A percentile compares a stretch with the other conserved stretches of the same genome.
Conservation (phyloP, 2,329 filamentous ascomycete species). For the Ramularia endophylla region DNA sequence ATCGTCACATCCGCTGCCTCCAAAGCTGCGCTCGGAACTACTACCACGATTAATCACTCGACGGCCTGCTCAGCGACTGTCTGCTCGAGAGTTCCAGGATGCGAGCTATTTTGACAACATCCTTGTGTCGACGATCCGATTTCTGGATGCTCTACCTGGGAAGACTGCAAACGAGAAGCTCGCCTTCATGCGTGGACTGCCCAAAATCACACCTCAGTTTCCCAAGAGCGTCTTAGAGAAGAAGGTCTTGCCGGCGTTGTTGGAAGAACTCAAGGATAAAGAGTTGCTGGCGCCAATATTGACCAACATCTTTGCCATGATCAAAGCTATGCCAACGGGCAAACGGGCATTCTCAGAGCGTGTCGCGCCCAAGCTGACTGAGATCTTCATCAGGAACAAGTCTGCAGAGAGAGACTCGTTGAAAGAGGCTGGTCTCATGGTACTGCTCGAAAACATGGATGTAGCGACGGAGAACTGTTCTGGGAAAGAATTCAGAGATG, state of each 20-base stretch:
- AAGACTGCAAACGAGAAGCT: constrained; percentile 90
- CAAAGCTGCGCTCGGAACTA: constrained; percentile 67
- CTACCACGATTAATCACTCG: constrained; percentile 82
- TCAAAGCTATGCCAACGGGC: constrained; percentile 69
- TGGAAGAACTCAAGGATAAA: constrained; percentile 91
- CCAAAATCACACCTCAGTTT: constrained; percentile 83
- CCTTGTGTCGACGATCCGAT: constrained; percentile 90
- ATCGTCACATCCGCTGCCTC: constrained; percentile 70
- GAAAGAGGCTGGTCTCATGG: constrained; percentile 85
- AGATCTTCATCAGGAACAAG: constrained; percentile 65
- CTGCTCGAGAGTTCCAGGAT: constrained; percentile 85
- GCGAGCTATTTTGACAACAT: constrained; percentile 97
- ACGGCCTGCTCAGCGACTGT: constrained; percentile 79
- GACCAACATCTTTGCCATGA: constrained; percentile 87
- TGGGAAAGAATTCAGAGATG: constrained; percentile 92
- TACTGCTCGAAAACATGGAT: constrained; percentile 77
- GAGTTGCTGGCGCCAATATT: constrained; percentile 80
- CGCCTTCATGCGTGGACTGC: constrained; percentile 82
- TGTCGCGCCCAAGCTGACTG: constrained; percentile 76
- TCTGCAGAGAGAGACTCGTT: constrained; percentile 68
- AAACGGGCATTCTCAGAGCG: constrained; percentile 76
- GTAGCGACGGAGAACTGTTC: constrained; percentile 73
- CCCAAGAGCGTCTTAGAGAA: constrained; percentile 91
- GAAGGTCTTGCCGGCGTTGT: constrained; percentile 79
- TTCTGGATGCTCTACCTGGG: constrained; percentile 82